phyloP scores from a whole-genome alignment of 2,329 filamentous ascomycete genomes.

The Claviceps maximensis region DNA sequence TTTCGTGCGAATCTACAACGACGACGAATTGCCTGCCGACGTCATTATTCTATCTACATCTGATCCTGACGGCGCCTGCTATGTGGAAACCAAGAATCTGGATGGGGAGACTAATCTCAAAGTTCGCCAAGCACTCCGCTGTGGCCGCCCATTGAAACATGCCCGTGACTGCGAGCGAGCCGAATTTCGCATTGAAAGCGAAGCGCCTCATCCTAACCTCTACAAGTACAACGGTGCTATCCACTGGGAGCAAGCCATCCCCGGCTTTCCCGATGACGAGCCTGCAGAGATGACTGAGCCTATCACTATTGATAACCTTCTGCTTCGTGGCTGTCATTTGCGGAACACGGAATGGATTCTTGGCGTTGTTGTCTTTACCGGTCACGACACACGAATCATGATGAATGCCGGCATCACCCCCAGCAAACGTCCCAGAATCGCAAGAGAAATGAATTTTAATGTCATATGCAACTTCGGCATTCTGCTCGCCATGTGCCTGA shows the following conservation, averaged over 20 bases:
- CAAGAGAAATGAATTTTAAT: conserved; percentile 90
- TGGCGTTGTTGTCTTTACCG: conserved; percentile 86
- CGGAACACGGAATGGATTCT: conserved; percentile 95
- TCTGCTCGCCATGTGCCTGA: conserved; percentile 76
- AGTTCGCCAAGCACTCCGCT: conserved; percentile 80
- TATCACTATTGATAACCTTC: conserved; percentile 86
- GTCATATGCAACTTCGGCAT: conserved; percentile 94
- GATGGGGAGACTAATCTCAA: conserved; percentile 98
- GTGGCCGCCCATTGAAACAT: conserved; percentile 69
- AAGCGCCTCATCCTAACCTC: conserved; percentile 81
- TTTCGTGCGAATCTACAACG: conserved; percentile 91
- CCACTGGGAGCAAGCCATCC: conserved; percentile 66
- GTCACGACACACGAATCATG: conserved; percentile 98
- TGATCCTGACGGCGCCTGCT: conserved; percentile 86
- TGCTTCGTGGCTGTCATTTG: conserved; percentile 84
- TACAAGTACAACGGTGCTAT: conserved; percentile 91
- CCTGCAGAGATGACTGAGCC: conserved; percentile 77
- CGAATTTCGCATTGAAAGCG: conserved; percentile 80
- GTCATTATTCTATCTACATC: conserved; percentile 86
- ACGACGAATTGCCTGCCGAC: conserved; percentile 90
- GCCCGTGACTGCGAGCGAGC: conserved; percentile 85
- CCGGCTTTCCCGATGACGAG: conserved; percentile 46
- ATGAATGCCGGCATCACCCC: conserved; percentile 94
- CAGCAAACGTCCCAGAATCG: conserved; percentile 82
- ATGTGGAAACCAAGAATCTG: conserved; percentile 95